Evolutionary conservation across 306 rosid genomes (phyloP).

Genomic region (Delonix regia): DNA sequence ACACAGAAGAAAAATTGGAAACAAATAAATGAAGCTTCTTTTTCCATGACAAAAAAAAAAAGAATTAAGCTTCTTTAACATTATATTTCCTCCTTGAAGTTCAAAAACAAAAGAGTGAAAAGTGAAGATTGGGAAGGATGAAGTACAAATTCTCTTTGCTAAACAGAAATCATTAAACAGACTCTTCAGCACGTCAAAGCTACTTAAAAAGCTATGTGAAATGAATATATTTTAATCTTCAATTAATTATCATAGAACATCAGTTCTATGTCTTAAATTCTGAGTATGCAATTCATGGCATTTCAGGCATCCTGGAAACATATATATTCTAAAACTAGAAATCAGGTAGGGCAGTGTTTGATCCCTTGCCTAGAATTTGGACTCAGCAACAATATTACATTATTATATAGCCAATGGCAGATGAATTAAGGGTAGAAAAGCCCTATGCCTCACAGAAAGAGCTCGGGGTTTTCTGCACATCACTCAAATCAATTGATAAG

Average conservation of each 20-base stretch:
- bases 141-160: neutral
- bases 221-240: neutral
- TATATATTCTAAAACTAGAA: neutral
- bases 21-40: neutral
- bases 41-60: neutral
- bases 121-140: neutral
- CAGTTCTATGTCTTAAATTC: neutral
- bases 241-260: constrained; percentile 2
- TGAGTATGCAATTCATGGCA: neutral
- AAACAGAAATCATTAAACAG: neutral
- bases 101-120: neutral
- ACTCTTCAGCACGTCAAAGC: neutral
- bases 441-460: neutral
- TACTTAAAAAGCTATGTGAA: neutral
- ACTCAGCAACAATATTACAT: neutral
- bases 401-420: neutral
- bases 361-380: neutral
- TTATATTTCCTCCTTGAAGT: neutral
- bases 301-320: neutral
- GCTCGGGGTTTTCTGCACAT: neutral
- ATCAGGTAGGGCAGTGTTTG: neutral
- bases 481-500: neutral
- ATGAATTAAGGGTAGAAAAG: neutral
- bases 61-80: neutral
- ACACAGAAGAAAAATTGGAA: neutral